Evolutionary conservation across 2,329 filamentous ascomycete species (phyloP), one percentile per base, ranked within the genome.

Genomic region (Penicillium sp.): DNA sequence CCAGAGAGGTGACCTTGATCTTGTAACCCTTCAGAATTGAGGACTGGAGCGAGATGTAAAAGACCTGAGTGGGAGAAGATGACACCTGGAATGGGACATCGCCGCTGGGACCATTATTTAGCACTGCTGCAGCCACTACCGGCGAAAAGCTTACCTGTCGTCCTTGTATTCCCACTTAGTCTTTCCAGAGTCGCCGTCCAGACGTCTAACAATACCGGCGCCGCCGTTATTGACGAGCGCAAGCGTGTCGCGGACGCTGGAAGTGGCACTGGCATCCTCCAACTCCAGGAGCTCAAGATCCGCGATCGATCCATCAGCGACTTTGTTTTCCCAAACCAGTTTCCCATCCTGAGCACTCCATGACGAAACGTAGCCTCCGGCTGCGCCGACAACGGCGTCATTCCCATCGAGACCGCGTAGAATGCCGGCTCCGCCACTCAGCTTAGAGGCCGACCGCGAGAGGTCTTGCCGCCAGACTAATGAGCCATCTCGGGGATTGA

Each of bases 321-420:
- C 84, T 44, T 79, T 76, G 39, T 80, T 79, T 52, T 84, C 83
- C 90, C 94, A 99, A 34, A 85, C 79, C 58, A 89, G 82, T 64
- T 88, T 85, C 26, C 94, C 94, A 63, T 87, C 89, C 45, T 87
- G 78, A 33, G 90, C 90, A 73, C 90, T 87, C 92, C 92, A 97
- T 13, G 88, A 83, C 49, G 87, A 83, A 26, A 96, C 84, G 45
- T 82, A 81, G 57, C 79, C 78, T 15, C 87, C 90, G 34, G 85
- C 75, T 1, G 87, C 91, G 61, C 87, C 88, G 34, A 91, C 81
- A 16, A 97, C 76, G 68, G 86, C 87, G 61, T 87, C 85, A 69
- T 93, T 87, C 53, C 86, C 88, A 60, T 91, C 85, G n/a, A 85
- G 85, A n/a, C 88, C 85, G 57, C 88, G 81, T 61, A 95, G 72